Evolutionary conservation across 2,329 filamentous ascomycete genomes (phyloP).

Genomic region (Chaetoscypha palmicola): DNA sequence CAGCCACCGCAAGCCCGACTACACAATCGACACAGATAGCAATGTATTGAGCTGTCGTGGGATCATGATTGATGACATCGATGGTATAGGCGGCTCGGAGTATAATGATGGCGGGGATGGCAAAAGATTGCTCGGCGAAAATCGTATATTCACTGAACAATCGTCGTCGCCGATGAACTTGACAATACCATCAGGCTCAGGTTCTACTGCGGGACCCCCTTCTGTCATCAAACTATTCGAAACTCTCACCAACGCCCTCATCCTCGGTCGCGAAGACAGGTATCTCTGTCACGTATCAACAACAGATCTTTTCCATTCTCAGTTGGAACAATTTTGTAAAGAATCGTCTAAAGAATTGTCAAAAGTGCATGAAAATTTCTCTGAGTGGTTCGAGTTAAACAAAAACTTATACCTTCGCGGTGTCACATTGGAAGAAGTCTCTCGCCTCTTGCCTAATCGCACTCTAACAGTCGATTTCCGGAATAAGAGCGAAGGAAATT

Average conservation of each 20-base stretch:
- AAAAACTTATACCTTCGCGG: background rate
- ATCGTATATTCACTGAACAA: background rate
- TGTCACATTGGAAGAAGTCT: background rate
- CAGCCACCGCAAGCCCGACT: background rate
- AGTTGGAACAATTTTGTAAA: background rate
- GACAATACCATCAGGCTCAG: no score
- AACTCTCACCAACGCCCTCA: background rate
- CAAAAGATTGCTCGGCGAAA: background rate
- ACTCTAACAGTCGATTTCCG: no score
- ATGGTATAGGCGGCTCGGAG: background rate
- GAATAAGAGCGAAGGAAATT: background rate
- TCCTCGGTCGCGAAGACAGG: background rate
- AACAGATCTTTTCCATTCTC: background rate
- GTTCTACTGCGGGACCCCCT: background rate
- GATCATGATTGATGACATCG: conserved; percentile 1
- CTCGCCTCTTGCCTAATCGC: background rate
- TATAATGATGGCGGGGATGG: background rate
- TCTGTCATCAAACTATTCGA: background rate
- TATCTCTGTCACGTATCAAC: background rate
- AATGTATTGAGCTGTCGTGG: background rate
- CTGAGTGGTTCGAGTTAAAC: conserved; percentile 1
- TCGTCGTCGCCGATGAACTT: background rate
- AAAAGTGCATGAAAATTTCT: background rate
- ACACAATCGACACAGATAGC: background rate
- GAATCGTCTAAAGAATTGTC: background rate